A percentile compares a stretch with the other conserved stretches of the same genome.
phyloP scores from a whole-genome alignment of 495 filamentous ascomycete species.

The Annulohypoxylon bovei region DNA sequence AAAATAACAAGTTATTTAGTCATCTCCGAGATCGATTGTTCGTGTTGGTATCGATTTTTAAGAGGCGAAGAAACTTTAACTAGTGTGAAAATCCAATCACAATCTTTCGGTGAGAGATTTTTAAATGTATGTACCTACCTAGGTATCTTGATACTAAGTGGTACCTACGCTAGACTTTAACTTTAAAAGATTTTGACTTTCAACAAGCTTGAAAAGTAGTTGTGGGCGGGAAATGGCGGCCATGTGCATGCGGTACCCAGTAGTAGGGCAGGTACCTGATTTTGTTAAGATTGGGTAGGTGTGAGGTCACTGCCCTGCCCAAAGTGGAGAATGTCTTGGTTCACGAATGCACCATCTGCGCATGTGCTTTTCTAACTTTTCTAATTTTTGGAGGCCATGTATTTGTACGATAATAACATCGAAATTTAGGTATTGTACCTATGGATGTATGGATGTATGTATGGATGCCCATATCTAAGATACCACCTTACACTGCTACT shows the following conservation, averaged over 20 bases:
- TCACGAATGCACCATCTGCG: neutral
- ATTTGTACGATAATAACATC: neutral
- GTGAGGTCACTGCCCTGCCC: slow-evolving; percentile 40
- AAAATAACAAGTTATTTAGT: neutral
- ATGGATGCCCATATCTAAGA: slow-evolving; percentile 1
- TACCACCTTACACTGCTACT: neutral
- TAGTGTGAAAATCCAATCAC: neutral
- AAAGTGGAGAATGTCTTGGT: slow-evolving; percentile 29
- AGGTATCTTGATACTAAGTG: too few species aligned
- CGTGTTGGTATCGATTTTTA: neutral
- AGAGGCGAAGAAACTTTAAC: slow-evolving; percentile 7
- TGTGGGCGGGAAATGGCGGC: slow-evolving; percentile 9
- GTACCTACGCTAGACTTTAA: neutral
- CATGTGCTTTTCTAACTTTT: slow-evolving; percentile 13
- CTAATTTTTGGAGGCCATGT: neutral
- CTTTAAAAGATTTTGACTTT: slow-evolving; percentile 3
- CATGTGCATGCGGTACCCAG: slow-evolving; percentile 30
- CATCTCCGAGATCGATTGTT: neutral
- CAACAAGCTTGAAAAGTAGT: neutral
- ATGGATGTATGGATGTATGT: too few species aligned
- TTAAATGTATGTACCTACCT: too few species aligned
- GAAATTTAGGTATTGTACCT: neutral
- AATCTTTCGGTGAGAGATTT: slow-evolving; percentile 28
- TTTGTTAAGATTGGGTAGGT: slow-evolving; percentile 35
- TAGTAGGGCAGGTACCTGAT: slow-evolving; percentile 37